Evolutionary conservation across 768 basidiomycete genomes (phyloP), one percentile per base, ranked within the genome.

Genomic region (Pleurotus ostreatus): DNA sequence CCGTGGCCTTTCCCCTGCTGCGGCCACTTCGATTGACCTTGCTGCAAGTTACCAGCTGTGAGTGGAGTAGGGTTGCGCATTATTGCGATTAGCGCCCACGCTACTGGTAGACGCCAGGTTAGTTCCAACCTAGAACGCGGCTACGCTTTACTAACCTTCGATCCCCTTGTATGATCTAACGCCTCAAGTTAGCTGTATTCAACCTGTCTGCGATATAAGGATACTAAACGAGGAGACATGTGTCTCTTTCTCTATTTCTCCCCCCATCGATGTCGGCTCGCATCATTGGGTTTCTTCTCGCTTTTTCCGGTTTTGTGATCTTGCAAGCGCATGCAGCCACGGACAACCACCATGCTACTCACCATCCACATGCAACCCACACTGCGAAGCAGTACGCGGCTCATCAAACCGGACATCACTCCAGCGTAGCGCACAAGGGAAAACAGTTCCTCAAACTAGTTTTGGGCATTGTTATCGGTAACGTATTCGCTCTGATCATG

Each of bases 381-480:
- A 38, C 51, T 4, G 22, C 22, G 16, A 34, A 52, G 5, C 51
- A 30, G n/a, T n/a, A 16, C 1, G 38, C 51, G 3, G 48, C 48
- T n/a, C 26, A 25, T 13, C 48, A 49, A n/a, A 16, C 51, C 2
- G 40, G 18, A 22, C 38, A 38, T 37, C 51, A 23, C 39, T 52
- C 51, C 11, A 20, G 37, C 18, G 51, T 30, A 0, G 51, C 51
- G 16, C 51, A 52, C 13, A n/a, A 22, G 23, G 51, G 51, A 25
- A 52, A 52, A 39, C 51, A 52, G 38, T 41, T 52, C 51, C 51
- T 52, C 51, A 52, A 52, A 34, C 13, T 52, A 7, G 22, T 52
- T 15, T 18, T 52, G 16, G 51, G 51, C 16, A 52, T 52, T 23
- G 51, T 52, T 16, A n/a, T 52, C 18, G 51, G 51, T 52, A 26